Conservation (phyloP, 371 early-diverging fungal genomes). For the Rhizopus sp. region DNA sequence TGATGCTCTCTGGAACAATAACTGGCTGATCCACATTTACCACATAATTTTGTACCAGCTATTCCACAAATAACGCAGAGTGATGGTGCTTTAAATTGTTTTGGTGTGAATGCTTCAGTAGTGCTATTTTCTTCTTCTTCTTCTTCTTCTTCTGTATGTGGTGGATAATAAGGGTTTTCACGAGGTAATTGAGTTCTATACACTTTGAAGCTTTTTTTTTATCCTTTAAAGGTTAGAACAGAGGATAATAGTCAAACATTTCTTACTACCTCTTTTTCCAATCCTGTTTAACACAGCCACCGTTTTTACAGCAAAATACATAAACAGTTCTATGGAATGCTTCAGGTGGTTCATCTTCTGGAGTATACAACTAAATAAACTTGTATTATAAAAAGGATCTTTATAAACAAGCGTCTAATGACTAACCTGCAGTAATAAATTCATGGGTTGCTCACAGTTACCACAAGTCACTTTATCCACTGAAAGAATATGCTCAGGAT, state of each 20-base stretch:
- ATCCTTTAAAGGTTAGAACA: not conserved
- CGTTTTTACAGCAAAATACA: conserved; percentile 89
- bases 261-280: conserved; percentile 60
- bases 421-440: conserved; percentile 81
- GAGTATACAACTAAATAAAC: conserved; percentile 78
- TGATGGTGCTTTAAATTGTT: conserved; percentile 37
- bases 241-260: not conserved
- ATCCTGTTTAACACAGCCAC: conserved; percentile 71
- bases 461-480: conserved; percentile 71
- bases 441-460: conserved; percentile 81
- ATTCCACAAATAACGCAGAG: conserved; percentile 72
- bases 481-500: conserved; percentile 69
- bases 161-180: conserved; percentile 72
- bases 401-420: not conserved
- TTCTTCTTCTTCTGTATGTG: conserved; percentile 37
- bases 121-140: conserved; percentile 32
- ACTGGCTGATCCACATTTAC: conserved; percentile 65
- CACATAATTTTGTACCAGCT: conserved; percentile 77
- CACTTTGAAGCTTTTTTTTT: conserved; percentile 75
- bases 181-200: conserved; percentile 86
- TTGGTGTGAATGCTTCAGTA: conserved; percentile 27
- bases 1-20: conserved; percentile 93
- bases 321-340: conserved; percentile 92
- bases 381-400: not conserved
- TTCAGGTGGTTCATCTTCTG: conserved; percentile 84